Base-by-base conservation (phyloP, 164 flowering plant species). In the Cinnamomum chago region DNA sequence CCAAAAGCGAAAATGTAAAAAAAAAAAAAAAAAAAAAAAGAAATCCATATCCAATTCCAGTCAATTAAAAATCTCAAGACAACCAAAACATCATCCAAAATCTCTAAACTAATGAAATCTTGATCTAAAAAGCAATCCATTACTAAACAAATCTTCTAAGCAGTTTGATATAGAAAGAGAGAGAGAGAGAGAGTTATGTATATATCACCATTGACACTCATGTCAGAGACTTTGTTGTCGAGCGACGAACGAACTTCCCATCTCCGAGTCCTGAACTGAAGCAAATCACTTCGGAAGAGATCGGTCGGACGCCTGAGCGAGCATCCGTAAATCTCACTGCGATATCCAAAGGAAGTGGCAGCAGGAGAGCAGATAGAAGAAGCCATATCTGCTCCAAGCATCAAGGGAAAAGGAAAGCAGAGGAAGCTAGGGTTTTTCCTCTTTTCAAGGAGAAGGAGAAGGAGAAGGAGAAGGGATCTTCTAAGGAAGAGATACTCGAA, bases 141-240 rank as follows among this genome's bases (percentile, higher is more conserved):
- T 52, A 3, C 17, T 17, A 14, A 12, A 13, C 58, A 52, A 52
- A 52, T 14, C 58, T 51, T 13, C 58, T 12, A 51, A 51, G 10
- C 2, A 51, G 58, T 12, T 51, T 13, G 15, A n/a, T n/a, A n/a
- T n/a, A n/a, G n/a, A 7, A 18, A 52, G 17, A 52, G 4, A 25
- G 71, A 30, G 2, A 73, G 1, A 3, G 55, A 27, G n/a, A 67
- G 18, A 35, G 50, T 3, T 30, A 30, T 30, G 17, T 12, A 20
- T n/a, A 40, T 70, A 18, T 60, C 83, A 92, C 98, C 98, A 79
- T 92, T 92, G 70, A 78, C 79, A 14, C 95, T 81, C 98, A 94
- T 94, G 68, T 94, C 94, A 18, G 98, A 92, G 60, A 92, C 92
- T 78, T 89, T 78, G 1, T 84, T 47, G 52, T 92, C 97, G 85